phyloP scores from a whole-genome alignment of 192 early-diverging fungal species.

The Phycomyces blakesleeanus region DNA sequence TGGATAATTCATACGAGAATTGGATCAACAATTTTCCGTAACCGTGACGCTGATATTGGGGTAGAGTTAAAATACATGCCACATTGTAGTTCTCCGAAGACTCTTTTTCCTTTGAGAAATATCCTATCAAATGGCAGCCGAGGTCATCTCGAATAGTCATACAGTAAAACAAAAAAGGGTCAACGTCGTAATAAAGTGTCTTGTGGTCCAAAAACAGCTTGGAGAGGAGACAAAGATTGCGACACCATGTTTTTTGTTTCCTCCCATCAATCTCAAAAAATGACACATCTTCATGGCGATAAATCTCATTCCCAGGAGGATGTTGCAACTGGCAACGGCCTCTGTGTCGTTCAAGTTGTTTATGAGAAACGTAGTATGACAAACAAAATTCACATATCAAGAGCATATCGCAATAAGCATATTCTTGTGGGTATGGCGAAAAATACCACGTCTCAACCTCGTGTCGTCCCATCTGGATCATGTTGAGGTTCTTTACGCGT shows the following conservation, averaged over 20 bases:
- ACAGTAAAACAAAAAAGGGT: constrained; percentile 97
- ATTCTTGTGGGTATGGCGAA: constrained; percentile 93
- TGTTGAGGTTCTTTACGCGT: constrained; percentile 91
- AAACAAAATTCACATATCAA: constrained; percentile 98
- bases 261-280: constrained; percentile 99
- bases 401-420: constrained; percentile 66
- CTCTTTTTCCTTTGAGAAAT: constrained; percentile 99
- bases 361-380: constrained; percentile 68
- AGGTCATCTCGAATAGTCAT: constrained; percentile 84
- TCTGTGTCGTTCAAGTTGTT: constrained; percentile 79
- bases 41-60: constrained; percentile 94
- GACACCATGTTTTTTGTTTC: constrained; percentile 88
- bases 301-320: constrained; percentile 99
- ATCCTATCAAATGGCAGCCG: constrained; percentile 91
- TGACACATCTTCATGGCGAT: constrained; percentile 84
- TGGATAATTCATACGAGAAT: constrained; percentile 97
- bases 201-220: constrained; percentile 99
- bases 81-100: constrained; percentile 95
- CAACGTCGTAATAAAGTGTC: constrained; percentile 97
- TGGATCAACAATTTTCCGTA: constrained; percentile 91
- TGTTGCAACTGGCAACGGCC: constrained; percentile 85
- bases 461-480: constrained; percentile 88
- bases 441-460: constrained; percentile 98
- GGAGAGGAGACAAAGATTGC: constrained; percentile 93
- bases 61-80: constrained; percentile 97